Conservation (phyloP, 495 filamentous ascomycete species). For the Chaetomium cochliodes region DNA sequence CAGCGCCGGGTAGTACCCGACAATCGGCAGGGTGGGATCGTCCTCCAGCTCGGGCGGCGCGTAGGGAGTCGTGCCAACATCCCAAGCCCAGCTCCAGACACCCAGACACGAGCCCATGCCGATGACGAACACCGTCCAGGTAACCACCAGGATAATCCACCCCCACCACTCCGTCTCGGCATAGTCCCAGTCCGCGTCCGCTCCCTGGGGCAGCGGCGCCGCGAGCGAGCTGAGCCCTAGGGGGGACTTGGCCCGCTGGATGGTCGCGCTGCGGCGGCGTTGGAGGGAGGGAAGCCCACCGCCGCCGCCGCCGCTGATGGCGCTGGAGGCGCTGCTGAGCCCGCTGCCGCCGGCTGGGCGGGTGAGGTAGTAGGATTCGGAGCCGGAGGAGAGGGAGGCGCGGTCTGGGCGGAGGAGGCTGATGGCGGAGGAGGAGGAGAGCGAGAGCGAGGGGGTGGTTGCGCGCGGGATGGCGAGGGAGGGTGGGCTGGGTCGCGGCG, state of each 20-base stretch:
- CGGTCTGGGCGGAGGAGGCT: conserved; percentile 44
- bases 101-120: conserved; percentile 94
- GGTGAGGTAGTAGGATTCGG: conserved; percentile 65
- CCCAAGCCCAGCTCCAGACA: conserved; percentile 99
- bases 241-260: conserved; percentile 61
- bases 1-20: conserved; percentile 93
- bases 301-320: no score
- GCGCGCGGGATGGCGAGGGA: conserved; percentile 32
- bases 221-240: conserved; percentile 46
- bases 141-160: conserved; percentile 83
- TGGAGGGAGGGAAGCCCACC: conserved; percentile 39
- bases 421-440: conserved; percentile 32
- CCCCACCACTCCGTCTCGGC: conserved; percentile 95
- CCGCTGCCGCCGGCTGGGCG: conserved; percentile 3
- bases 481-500: conserved; percentile 24
- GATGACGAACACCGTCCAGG: conserved; percentile 91
- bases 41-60: conserved; percentile 91
- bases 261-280: conserved; percentile 51
- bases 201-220: conserved; percentile 40
- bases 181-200: conserved; percentile 72
- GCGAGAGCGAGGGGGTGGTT: conserved; percentile 19
- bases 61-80: conserved; percentile 93
- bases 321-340: neutral
- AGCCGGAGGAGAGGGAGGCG: conserved; percentile 53
- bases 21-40: conserved; percentile 88